A percentile compares a stretch with the other conserved stretches of the same genome.
Evolutionary conservation across 371 early-diverging fungal genomes (phyloP).

Genomic region (Funneliformis caledonium): DNA sequence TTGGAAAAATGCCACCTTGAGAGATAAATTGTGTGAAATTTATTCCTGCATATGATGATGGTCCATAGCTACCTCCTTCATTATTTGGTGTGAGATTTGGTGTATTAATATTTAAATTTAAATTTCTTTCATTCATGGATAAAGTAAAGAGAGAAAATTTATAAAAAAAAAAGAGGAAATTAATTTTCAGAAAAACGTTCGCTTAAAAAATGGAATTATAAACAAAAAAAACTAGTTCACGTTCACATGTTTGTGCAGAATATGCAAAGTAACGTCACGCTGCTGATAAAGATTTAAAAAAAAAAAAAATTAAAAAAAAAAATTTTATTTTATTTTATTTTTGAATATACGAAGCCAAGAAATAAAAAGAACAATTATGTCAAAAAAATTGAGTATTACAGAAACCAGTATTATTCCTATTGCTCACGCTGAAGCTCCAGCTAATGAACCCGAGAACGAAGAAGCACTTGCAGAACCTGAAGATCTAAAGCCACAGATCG

Average conservation of each 20-base stretch:
- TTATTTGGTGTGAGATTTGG: neutral
- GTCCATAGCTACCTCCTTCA: neutral
- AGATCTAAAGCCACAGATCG: constrained; percentile 22
- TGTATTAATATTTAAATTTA: constrained; percentile 2
- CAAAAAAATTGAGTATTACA: neutral
- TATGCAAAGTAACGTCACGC: too few species aligned
- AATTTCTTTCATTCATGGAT: neutral
- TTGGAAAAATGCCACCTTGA: neutral
- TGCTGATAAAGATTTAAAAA: too few species aligned
- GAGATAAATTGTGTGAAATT: neutral
- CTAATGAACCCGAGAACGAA: constrained; percentile 45
- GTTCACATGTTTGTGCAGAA: too few species aligned
- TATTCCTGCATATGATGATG: neutral
- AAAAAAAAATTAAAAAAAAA: too few species aligned
- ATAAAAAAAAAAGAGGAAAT: too few species aligned
- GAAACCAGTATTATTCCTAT: constrained; percentile 18
- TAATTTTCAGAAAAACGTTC: too few species aligned
- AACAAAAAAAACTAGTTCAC: too few species aligned
- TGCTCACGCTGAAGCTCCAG: constrained; percentile 44
- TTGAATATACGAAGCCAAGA: too few species aligned
- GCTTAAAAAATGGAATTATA: too few species aligned
- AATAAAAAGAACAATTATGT: neutral
- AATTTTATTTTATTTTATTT: too few species aligned
- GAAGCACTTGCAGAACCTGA: neutral
- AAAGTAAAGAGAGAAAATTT: neutral